Conservation (phyloP, 176 grass and related monocot genomes). For the Dactylis glomerata region DNA sequence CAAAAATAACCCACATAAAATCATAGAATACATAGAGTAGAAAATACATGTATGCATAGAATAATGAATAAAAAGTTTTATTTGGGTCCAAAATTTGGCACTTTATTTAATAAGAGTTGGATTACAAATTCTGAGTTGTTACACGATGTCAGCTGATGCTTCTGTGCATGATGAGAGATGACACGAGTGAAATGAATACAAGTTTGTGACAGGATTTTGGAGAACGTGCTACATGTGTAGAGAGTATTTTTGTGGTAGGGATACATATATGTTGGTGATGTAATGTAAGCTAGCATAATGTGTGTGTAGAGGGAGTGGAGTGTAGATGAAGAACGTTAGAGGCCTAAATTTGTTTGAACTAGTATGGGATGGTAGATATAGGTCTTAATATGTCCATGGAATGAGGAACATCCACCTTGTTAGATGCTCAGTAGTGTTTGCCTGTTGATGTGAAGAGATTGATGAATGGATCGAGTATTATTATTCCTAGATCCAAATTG, state of each 20-base stretch:
- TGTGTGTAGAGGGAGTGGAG: not conserved
- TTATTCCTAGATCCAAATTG: no score
- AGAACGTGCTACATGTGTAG: not conserved
- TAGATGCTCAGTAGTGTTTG: not conserved
- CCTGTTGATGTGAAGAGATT: not conserved
- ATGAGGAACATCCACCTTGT: not conserved
- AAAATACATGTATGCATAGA: no score
- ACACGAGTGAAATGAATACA: not conserved
- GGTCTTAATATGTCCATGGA: not conserved
- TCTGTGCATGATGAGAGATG: not conserved
- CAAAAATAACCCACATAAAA: no score
- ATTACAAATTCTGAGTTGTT: no score
- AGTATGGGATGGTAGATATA: not conserved
- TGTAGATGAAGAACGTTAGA: not conserved
- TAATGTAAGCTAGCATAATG: not conserved
- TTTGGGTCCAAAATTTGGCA: no score
- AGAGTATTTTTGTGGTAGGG: conserved; percentile 8
- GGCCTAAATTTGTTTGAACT: not conserved
- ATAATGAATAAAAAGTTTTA: no score
- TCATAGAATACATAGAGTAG: no score
- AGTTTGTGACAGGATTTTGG: not conserved
- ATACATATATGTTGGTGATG: not conserved
- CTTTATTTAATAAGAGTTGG: no score
- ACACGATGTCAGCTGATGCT: not conserved
- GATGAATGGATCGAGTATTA: not conserved